These are phyloP conservation scores for Magnusiomyces clavatus DNA, from an alignment of 1,139 yeast species.

Conservation along the genomic window DNA sequence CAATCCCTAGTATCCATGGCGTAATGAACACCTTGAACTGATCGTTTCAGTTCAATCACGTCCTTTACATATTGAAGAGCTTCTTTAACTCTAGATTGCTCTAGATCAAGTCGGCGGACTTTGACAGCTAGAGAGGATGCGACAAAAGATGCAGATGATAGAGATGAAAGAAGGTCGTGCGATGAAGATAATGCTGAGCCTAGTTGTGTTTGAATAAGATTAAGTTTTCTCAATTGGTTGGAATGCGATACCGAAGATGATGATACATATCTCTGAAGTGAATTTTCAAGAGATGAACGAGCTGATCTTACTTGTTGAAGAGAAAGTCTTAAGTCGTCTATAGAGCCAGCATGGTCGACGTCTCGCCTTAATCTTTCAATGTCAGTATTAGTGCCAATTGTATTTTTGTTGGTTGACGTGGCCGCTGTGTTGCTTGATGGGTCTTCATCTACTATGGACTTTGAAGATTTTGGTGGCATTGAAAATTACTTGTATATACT, in stretches of 20 bases:
- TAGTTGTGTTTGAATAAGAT: slow-evolving; percentile 27
- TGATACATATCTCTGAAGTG: slow-evolving; percentile 12
- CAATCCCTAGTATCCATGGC: slow-evolving; percentile 64
- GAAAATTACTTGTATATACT: neutral
- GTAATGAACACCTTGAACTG: slow-evolving; percentile 57
- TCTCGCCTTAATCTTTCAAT: slow-evolving; percentile 7
- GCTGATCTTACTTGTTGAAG: slow-evolving; percentile 7
- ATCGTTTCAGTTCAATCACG: slow-evolving; percentile 55
- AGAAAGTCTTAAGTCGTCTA: slow-evolving; percentile 11
- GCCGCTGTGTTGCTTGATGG: slow-evolving; percentile 1
- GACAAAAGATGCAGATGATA: slow-evolving; percentile 54
- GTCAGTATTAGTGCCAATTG: neutral
- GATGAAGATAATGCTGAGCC: slow-evolving; percentile 33
- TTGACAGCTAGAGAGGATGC: slow-evolving; percentile 63
- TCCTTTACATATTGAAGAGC: slow-evolving; percentile 60
- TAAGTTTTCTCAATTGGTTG: slow-evolving; percentile 19
- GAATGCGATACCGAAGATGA: slow-evolving; percentile 9
- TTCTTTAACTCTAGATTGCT: slow-evolving; percentile 57
- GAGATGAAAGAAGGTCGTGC: slow-evolving; percentile 42
- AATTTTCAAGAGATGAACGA: slow-evolving; percentile 7
- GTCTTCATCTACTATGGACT: neutral
- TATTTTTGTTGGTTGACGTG: slow-evolving; percentile 1
- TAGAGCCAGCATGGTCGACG: slow-evolving; percentile 10
- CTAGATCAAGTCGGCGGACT: slow-evolving; percentile 63
- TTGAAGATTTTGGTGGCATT: slow-evolving; percentile 6